phyloP scores from a whole-genome alignment of 2,329 filamentous ascomycete species.

The Stagonosporopsis chrysanthemi region DNA sequence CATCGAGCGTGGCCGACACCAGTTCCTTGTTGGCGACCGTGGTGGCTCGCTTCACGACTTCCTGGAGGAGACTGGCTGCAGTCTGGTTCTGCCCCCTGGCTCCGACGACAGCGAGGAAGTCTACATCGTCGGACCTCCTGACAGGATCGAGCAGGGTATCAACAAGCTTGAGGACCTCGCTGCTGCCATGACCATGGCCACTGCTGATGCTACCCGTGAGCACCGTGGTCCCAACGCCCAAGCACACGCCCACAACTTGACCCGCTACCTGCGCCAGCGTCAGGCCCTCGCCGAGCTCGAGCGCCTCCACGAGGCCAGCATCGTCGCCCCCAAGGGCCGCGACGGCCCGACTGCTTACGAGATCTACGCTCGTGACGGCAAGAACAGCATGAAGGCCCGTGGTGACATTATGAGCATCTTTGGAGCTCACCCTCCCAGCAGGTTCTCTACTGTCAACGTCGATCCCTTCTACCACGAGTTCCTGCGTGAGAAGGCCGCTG shows the following conservation, averaged over 20 bases:
- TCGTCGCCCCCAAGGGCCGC: constrained; percentile 76
- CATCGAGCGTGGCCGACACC: constrained; percentile 86
- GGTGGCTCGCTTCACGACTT: constrained; percentile 85
- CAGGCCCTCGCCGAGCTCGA: constrained; percentile 85
- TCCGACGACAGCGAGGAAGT: constrained; percentile 82
- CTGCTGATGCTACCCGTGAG: constrained; percentile 81
- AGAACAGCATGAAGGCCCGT: constrained; percentile 79
- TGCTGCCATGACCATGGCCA: constrained; percentile 83
- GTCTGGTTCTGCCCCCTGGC: constrained; percentile 79
- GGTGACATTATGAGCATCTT: constrained; percentile 78
- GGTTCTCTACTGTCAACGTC: constrained; percentile 71
- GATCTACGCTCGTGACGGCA: constrained; percentile 84
- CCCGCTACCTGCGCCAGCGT: constrained; percentile 84
- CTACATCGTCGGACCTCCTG: constrained; percentile 81
- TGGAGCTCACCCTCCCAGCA: constrained; percentile 74
- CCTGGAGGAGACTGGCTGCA: constrained; percentile 87
- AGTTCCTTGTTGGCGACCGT: constrained; percentile 90
- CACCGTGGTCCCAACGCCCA: constrained; percentile 78
- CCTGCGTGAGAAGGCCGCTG: constrained; percentile 69
- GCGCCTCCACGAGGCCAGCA: constrained; percentile 80
- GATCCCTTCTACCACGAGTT: constrained; percentile 83
- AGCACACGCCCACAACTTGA: constrained; percentile 82
- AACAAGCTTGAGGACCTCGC: constrained; percentile 89
- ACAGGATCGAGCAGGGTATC: constrained; percentile 75
- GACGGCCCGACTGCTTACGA: constrained; percentile 82